phyloP scores from a whole-genome alignment of 495 filamentous ascomycete species.

The Aspergillus ostianus region DNA sequence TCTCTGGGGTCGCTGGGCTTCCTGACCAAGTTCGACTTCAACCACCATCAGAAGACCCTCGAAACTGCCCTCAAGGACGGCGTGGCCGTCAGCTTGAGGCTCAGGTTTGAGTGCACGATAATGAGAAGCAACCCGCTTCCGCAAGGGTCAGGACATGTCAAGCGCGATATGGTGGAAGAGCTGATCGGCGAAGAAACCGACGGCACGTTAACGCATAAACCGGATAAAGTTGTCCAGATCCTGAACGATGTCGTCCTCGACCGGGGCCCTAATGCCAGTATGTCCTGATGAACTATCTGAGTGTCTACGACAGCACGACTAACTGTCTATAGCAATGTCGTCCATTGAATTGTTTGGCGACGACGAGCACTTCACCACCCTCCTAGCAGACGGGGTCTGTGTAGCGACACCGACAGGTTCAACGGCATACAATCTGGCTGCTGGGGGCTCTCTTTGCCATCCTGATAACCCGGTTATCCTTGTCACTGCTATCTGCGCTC shows the following conservation, averaged over 20 bases:
- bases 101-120: constrained; percentile 92
- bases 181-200: constrained; percentile 80
- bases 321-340: constrained; percentile 66
- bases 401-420: constrained; percentile 90
- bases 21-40: constrained; percentile 93
- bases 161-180: constrained; percentile 81
- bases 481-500: constrained; percentile 91
- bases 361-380: constrained; percentile 87
- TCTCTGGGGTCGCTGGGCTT: constrained; percentile 90
- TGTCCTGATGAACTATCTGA: constrained; percentile 25
- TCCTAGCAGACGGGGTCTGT: constrained; percentile 85
- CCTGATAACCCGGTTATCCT: constrained; percentile 97
- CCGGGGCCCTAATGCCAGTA: constrained; percentile 84
- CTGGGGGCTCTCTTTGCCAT: constrained; percentile 91
- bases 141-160: constrained; percentile 24
- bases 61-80: constrained; percentile 74
- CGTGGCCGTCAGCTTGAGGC: constrained; percentile 79
- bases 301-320: constrained; percentile 14
- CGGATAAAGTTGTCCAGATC: constrained; percentile 80
- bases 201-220: constrained; percentile 75
- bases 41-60: constrained; percentile 66
- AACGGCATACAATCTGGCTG: constrained; percentile 96
- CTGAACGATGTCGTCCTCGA: constrained; percentile 92
- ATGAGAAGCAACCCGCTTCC: constrained; percentile 69
- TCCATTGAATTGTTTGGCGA: constrained; percentile 90